Evolutionary conservation across 2,329 filamentous ascomycete genomes (phyloP), one percentile per base, ranked within the genome.

Genomic region (Exserohilum rostratum): DNA sequence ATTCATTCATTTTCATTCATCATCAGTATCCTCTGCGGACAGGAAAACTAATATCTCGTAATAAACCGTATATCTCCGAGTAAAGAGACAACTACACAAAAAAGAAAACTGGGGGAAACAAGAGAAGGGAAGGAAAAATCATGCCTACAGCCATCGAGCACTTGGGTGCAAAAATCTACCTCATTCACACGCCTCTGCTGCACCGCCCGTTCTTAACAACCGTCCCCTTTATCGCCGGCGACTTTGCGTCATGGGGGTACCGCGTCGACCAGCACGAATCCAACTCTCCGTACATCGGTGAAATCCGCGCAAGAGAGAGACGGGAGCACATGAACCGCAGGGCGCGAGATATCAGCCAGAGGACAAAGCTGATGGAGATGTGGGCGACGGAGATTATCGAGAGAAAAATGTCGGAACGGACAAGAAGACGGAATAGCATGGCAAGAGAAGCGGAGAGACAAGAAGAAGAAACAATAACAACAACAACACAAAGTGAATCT

Each of bases 221-320:
- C 11, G 33, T 62, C 13, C 44, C 51, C 7, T 67, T 65, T 29
- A 35, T 66, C 35, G 65, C 61, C 4, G 47, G 49, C 13, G 63
- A 65, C 34, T 66, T 63, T 42, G 40, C 44, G 9, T 30, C 42
- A 1, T 66, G 63, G 62, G 62, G 58, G 9, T 60, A 45, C 11
- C 54, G 40, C 4, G 61, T 65, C 5, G 57, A 61, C 10, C 22
- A 43, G 1, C 55, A 66, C 18, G n/a, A 50, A 7, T 38, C 49
- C 3, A 27, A 45, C 25, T 61, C 63, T 9, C 18, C 47, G 30
- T 63, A 62, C 38, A 60, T 64, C 27, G 44, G 18, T 11, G 59
- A 62, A n/a, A 37, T 66, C 4, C 53, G 49, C 12, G 15, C 27
- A 5, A 58, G 56, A 10, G 61, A 66, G 31, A 46, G 47, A 5